phyloP scores from a whole-genome alignment of 2,329 filamentous ascomycete species.

The Fusarium albosuccineum region DNA sequence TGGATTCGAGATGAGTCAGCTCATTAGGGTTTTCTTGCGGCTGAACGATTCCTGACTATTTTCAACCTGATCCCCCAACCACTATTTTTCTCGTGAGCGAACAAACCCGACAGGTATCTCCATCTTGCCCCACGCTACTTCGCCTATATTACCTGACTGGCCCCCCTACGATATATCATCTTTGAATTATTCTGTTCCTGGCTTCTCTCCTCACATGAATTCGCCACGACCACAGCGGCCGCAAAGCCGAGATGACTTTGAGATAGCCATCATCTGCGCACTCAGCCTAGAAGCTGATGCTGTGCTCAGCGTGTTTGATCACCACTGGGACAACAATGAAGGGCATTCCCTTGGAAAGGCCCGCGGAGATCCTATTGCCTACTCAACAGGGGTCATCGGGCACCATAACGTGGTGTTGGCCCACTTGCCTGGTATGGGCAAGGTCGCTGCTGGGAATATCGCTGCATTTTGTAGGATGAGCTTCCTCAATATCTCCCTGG shows the following conservation, averaged over 20 bases:
- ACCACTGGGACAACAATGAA: not conserved
- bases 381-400: not conserved
- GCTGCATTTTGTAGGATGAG: conserved; percentile 5
- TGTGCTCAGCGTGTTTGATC: conserved; percentile 1
- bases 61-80: too few relatives aligned
- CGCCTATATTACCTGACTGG: too few relatives aligned
- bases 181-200: not conserved
- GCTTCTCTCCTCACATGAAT: not conserved
- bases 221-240: not conserved
- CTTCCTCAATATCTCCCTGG: conserved; percentile 2
- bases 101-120: too few relatives aligned
- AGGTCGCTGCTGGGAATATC: not conserved
- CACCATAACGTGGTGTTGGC: not conserved
- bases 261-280: conserved; percentile 21
- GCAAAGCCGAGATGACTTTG: not conserved
- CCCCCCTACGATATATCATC: too few relatives aligned
- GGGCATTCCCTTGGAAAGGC: not conserved
- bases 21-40: too few relatives aligned
- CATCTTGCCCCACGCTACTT: too few relatives aligned
- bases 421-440: conserved; percentile 1
- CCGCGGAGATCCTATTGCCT: not conserved
- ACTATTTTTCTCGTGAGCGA: too few relatives aligned
- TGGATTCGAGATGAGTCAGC: too few relatives aligned
- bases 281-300: not conserved
- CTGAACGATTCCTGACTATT: too few relatives aligned